Conservation (phyloP, 345 rosid species). For the Lenwebbia sp. region DNA sequence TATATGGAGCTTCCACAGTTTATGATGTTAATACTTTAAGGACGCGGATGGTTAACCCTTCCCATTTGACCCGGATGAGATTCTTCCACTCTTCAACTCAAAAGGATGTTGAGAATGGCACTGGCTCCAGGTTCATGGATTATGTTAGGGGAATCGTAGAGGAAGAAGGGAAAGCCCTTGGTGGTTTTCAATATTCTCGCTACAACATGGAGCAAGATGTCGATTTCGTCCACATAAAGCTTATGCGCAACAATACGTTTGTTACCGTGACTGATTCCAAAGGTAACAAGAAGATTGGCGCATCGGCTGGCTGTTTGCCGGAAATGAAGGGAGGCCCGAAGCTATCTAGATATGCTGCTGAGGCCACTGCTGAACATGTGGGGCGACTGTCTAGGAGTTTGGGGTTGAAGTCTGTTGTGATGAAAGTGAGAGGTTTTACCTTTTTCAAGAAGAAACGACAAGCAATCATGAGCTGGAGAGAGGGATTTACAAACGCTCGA, state of each 20-base stretch:
- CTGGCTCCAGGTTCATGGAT: slow-evolving; percentile 23
- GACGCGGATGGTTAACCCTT: background rate
- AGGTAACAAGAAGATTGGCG: slow-evolving; percentile 52
- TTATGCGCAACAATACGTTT: slow-evolving; percentile 62
- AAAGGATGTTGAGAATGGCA: slow-evolving; percentile 10
- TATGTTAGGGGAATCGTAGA: slow-evolving; percentile 35
- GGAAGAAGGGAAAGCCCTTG: slow-evolving; percentile 16
- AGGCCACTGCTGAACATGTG: slow-evolving; percentile 81
- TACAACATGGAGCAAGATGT: slow-evolving; percentile 35
- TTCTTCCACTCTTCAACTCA: slow-evolving; percentile 18
- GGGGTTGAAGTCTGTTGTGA: slow-evolving; percentile 76
- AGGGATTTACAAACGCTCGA: slow-evolving; percentile 47
- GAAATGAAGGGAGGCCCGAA: slow-evolving; percentile 51
- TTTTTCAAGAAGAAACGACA: slow-evolving; percentile 74
- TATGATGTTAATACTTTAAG: background rate
- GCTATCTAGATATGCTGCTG: slow-evolving; percentile 59
- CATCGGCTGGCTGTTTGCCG: slow-evolving; percentile 46
- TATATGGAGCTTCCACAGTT: background rate
- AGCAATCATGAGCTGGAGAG: slow-evolving; percentile 66
- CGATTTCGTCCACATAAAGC: slow-evolving; percentile 62
- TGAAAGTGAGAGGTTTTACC: slow-evolving; percentile 76
- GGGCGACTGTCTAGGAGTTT: slow-evolving; percentile 51
- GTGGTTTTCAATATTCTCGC: slow-evolving; percentile 7
- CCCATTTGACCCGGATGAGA: slow-evolving; percentile 8
- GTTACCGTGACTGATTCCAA: slow-evolving; percentile 76